Evolutionary conservation across 192 early-diverging fungal genomes (phyloP).

Genomic region (Entomortierella beljakovae): DNA sequence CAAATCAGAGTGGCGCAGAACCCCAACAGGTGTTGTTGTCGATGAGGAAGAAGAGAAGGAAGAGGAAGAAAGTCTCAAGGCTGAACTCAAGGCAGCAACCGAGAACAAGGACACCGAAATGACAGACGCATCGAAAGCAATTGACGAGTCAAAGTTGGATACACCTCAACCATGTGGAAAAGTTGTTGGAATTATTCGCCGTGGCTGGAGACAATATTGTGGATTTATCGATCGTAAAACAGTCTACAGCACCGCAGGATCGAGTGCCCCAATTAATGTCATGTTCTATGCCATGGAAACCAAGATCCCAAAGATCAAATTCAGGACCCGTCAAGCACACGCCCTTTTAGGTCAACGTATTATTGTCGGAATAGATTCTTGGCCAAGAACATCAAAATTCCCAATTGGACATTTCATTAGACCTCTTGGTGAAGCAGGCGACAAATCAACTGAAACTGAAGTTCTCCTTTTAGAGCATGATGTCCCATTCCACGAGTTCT

Average conservation of each 20-base stretch:
- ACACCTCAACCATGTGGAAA: constrained; percentile 80
- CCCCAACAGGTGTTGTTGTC: constrained; percentile 76
- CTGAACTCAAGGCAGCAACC: constrained; percentile 53
- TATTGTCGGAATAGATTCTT: constrained; percentile 93
- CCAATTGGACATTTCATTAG: constrained; percentile 95
- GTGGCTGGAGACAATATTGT: constrained; percentile 95
- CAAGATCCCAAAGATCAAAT: constrained; percentile 93
- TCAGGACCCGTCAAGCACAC: constrained; percentile 91
- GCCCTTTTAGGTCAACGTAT: constrained; percentile 84
- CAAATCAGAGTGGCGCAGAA: constrained; percentile 83
- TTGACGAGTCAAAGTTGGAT: constrained; percentile 65
- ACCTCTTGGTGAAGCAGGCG: constrained; percentile 92
- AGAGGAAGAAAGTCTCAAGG: constrained; percentile 64
- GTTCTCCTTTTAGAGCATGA: constrained; percentile 97
- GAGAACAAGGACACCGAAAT: constrained; percentile 66
- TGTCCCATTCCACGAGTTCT: constrained; percentile 95
- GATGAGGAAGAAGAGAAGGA: constrained; percentile 80
- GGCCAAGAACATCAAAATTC: constrained; percentile 83
- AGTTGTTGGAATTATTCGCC: constrained; percentile 93
- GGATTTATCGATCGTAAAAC: constrained; percentile 87
- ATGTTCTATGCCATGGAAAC: constrained; percentile 92
- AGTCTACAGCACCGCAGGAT: constrained; percentile 64
- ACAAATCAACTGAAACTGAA: constrained; percentile 95
- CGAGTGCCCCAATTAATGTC: constrained; percentile 75
- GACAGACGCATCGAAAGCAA: constrained; percentile 75